Base-by-base conservation (phyloP, 805 yeast genomes). In the Pichia occidentalis region DNA sequence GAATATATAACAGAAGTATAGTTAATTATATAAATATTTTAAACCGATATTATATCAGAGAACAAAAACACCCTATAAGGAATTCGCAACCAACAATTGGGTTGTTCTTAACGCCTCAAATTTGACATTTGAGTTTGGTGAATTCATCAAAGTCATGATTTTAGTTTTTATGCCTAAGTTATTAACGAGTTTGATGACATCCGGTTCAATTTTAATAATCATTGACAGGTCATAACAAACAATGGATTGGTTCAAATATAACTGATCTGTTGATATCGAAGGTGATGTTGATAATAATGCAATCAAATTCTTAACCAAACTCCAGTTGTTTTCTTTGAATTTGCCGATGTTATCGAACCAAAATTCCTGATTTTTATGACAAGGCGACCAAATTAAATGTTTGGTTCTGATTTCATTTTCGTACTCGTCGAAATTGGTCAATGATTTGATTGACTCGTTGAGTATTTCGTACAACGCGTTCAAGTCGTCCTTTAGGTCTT, bases 41-140 rank as follows among this genome's bases (percentile, higher is more conserved):
- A 25, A 25, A 25, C 28, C 16, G 14, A 6, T 25, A 25, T 25
- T 23, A 23, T 10, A 9, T 23, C 9, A 23, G 12, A 10, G 12
- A 23, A 23, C 9, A 23, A 23, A 23, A 23, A 23, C 9, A 23
- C 25, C 24, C 40, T 42, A 54, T 26, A 81, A 73, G n/a, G 81
- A 71, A 54, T 85, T 86, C 4, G 95, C 86, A 37, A 92, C 94
- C 52, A 92, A 75, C 40, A 80, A 74, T 66, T 92, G 98, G n/a
- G 96, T 85, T 4, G 97, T 87, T 60, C 85, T 85, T 55, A 92
- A 73, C 2, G 97, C 97, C 66, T 90, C 96, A 57, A 82, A 92
- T 57, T 90, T 85, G 48, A 92, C 88, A 56, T 85, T 92, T 17
- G 88, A 73, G 58, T 87, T 88, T 29, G 80, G 74, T 41, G 79